Evolutionary conservation across 2,329 filamentous ascomycete genomes (phyloP), one percentile per base, ranked within the genome.

Genomic region (Microsporum audouinii): DNA sequence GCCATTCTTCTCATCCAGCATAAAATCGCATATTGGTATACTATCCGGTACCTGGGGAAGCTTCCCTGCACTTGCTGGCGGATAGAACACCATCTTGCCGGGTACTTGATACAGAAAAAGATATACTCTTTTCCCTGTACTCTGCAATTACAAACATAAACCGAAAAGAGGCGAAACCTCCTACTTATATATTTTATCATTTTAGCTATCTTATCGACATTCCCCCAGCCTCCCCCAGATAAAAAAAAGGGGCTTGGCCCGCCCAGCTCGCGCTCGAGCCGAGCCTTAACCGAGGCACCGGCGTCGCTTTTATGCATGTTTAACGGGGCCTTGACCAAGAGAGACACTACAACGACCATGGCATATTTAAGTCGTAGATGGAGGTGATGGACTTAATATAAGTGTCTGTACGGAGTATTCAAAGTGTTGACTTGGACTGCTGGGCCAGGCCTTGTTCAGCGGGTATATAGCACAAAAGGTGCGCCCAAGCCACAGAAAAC

Each of bases 21-120:
- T 85, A 73, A 95, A 95, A 58, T 92, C 84, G 65, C 81, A 81
- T 62, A 95, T 80, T 3, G 89, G 80, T 66, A 95, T 80, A 34
- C 84, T 84, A 72, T 94, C 89, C 14, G 89, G 89, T 7, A 86
- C 79, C 38, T 86, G 81, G 74, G 71, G 71, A 56, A 79, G 66
- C 45, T 73, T 64, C 38, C 73, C 74, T 10, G 74, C 71, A 66
- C 71, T 73, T 56, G 69, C 64, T 17, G 76, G 71, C 47, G 78
- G 70, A 56, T 70, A 68, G 68, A 80, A 80, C 5, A 79, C 76
- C 78, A 80, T 80, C 62, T 55, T 68, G 47, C 3, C n/a, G 43
- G n/a, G n/a, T 5, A 43, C 5, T 23, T 27, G 10, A 8, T 29
- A 14, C 10, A 49, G 14, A 12, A 45, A 23, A 23, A 45, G 41